Conservation (phyloP, 2,329 filamentous ascomycete genomes). For the Botryotinia narcissicola region DNA sequence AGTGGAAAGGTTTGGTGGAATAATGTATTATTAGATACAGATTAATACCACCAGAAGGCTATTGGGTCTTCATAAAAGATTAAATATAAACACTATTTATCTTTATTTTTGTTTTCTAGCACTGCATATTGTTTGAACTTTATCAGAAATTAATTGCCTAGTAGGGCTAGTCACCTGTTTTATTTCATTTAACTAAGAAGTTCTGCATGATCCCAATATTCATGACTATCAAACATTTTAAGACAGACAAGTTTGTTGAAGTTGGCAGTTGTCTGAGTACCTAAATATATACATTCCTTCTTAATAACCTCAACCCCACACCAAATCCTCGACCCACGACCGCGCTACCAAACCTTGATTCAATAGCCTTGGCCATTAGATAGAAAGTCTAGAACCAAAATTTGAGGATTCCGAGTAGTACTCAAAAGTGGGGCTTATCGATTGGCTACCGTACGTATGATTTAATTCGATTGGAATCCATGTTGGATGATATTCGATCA, state of each 20-base stretch:
- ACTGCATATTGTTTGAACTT: background rate
- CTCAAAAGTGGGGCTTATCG: background rate
- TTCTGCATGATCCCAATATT: background rate
- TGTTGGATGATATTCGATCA: background rate
- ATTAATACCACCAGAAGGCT: background rate
- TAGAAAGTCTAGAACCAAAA: background rate
- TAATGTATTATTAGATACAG: background rate
- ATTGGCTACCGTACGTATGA: background rate
- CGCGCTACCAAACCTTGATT: background rate
- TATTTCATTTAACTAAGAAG: background rate
- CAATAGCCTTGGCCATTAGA: background rate
- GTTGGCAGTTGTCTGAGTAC: background rate
- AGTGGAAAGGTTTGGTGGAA: background rate
- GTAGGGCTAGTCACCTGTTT: background rate
- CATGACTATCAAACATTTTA: background rate
- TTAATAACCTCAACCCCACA: background rate
- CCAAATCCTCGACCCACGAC: background rate
- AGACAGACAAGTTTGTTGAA: background rate
- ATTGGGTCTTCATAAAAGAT: background rate
- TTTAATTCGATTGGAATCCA: background rate
- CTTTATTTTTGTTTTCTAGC: background rate
- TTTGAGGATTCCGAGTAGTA: background rate
- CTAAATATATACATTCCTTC: background rate
- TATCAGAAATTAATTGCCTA: background rate
- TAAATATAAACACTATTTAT: slow-evolving; percentile 3